Percentiles rank a stretch among this genome's conserved stretches.
These are phyloP conservation scores for Lachnellula hyalina DNA, from an alignment of 2,329 filamentous ascomycete species.

Conservation along the genomic window DNA sequence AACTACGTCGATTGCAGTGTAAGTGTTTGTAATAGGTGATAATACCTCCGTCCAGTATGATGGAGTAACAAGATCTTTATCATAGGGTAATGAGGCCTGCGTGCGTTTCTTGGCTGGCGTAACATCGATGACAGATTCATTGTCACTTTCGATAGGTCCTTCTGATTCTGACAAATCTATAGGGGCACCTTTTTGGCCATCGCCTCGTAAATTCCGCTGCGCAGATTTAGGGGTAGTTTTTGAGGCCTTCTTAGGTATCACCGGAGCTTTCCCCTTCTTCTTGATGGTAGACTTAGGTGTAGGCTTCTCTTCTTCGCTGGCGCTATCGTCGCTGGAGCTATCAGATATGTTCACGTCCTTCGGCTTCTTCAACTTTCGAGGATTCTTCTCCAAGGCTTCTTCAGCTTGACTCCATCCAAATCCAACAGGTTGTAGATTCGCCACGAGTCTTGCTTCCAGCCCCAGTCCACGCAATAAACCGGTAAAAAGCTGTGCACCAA, in stretches of 20 bases:
- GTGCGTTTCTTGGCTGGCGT: conserved; percentile 19
- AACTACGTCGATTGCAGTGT: conserved; percentile 72
- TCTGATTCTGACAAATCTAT: conserved; percentile 45
- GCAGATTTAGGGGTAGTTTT: conserved; percentile 19
- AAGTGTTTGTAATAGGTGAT: conserved; percentile 74
- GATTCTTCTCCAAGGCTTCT: conserved; percentile 53
- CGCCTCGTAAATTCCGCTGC: conserved; percentile 22
- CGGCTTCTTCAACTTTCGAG: conserved; percentile 22
- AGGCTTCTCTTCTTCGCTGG: conserved; percentile 20
- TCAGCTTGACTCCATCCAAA: conserved; percentile 89
- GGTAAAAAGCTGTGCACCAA: conserved; percentile 85
- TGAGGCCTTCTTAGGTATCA: conserved; percentile 11
- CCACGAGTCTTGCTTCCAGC: conserved; percentile 76
- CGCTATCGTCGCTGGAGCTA: conserved; percentile 7
- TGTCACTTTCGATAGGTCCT: conserved; percentile 43
- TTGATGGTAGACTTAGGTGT: conserved; percentile 20
- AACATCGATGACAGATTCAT: conserved; percentile 55
- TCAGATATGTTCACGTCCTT: conserved; percentile 34
- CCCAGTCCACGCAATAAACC: conserved; percentile 75
- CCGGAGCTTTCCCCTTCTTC: conserved; percentile 16
- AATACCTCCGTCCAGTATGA: conserved; percentile 92
- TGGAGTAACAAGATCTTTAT: conserved; percentile 74
- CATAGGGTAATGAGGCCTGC: conserved; percentile 48
- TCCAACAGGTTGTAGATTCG: conserved; percentile 77
- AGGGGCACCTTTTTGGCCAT: conserved; percentile 30